Base-by-base conservation (phyloP, 2,329 filamentous ascomycete genomes). In the Trichoderma endophyticum region DNA sequence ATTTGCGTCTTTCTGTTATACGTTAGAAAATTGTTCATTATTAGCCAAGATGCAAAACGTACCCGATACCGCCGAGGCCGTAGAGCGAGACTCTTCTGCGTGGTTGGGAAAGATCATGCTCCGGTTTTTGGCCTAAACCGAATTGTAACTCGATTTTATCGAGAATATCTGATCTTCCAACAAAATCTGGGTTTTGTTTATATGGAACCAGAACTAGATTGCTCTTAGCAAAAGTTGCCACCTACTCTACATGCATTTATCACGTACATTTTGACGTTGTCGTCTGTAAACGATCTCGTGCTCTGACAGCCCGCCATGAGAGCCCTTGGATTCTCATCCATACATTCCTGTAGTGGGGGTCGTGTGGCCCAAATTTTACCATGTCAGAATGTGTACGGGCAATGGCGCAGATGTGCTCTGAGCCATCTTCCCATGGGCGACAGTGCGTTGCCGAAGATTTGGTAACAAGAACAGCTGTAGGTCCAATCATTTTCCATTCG, bases 191-290 rank as follows among this genome's bases (percentile, higher is more conserved):
- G n/a, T 74, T 75, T 36, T 57, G 8, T 4, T 24, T 70, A 11
- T 73, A 72, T 9, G 73, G 73, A 9, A 75, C 73, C 2, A 75
- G n/a, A 62, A 73, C 73, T 75, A 51, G 43, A 12, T 59, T 15
- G 36, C 32, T 7, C 18, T 69, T 70, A 72, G 70, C 28, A 66
- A 12, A 9, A 14, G 64, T 51, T 51, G 3, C n/a, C 43, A 6
- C 5, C 43, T 51, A 51, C 2, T 51, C 9, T 51, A 51, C 8
- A 21, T 21, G 18, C n/a, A 21, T 51, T 3, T 51, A 6, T 12
- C 2, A 51, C 43, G n/a, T 21, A 51, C 43, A 74, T 5, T 64
- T 73, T 32, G 68, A 18, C 2, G 4, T 39, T 14, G 48, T 28
- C 0, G 60, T 59, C 4, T 59, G 68, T 14, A 64, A 32, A 24